A percentile compares a stretch with the other conserved stretches of the same genome.
Evolutionary conservation across 371 early-diverging fungal genomes (phyloP).

Genomic region (Circinella umbellata): DNA sequence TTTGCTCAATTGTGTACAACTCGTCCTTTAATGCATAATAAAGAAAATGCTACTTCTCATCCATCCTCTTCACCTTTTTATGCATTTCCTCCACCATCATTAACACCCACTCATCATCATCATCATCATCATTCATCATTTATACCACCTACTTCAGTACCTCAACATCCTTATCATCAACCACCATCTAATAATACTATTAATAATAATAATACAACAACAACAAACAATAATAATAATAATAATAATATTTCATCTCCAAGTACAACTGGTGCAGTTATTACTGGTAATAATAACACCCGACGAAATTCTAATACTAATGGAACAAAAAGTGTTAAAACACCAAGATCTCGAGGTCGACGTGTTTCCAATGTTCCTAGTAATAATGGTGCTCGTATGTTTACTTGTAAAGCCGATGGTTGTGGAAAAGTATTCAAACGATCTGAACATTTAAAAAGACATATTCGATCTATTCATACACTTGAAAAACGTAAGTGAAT

Average conservation of each 20-base stretch:
- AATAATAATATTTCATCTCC: neutral
- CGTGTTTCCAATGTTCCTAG: slow-evolving; percentile 57
- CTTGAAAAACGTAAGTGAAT: slow-evolving; percentile 70
- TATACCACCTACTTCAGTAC: neutral
- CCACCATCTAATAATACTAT: neutral
- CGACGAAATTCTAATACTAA: neutral
- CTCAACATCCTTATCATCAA: neutral
- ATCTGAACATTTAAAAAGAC: slow-evolving; percentile 70
- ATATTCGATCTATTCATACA: slow-evolving; percentile 69
- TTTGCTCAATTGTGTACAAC: slow-evolving; percentile 21
- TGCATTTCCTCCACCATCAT: neutral
- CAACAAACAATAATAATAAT: neutral
- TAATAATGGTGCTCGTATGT: slow-evolving; percentile 47
- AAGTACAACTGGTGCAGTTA: neutral
- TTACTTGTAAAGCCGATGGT: slow-evolving; percentile 55
- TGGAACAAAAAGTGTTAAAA: slow-evolving; percentile 3
- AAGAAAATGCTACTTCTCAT: neutral
- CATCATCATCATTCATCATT: neutral
- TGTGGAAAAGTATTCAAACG: slow-evolving; percentile 71
- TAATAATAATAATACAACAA: neutral
- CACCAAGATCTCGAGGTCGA: slow-evolving; percentile 53
- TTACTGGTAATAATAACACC: neutral
- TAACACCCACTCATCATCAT: neutral
- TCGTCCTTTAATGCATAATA: slow-evolving; percentile 11
- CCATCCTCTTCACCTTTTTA: neutral